Evolutionary conservation across 2,329 filamentous ascomycete species (phyloP), one percentile per base, ranked within the genome.

Genomic region (Botrytis fabae): DNA sequence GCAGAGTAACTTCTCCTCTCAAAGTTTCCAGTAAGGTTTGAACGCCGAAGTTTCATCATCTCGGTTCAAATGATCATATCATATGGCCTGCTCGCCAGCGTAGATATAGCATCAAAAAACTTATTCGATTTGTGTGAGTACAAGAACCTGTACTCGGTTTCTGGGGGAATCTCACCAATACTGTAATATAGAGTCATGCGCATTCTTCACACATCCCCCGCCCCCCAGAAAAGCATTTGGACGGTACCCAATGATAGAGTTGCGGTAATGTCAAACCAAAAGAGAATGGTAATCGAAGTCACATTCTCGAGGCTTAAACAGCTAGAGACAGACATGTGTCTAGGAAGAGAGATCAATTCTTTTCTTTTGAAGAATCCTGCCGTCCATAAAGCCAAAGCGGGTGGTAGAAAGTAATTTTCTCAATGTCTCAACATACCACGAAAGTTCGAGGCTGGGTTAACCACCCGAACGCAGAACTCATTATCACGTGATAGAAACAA

Each of bases 41-140:
- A 32, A 32, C 18, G 2, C n/a, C 28, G 7, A 28, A 57, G 28
- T 57, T 32, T 18, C 51, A 28, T n/a, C 48, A n/a, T n/a, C n/a
- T 12, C 51, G 25, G n/a, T 28, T 57, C n/a, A 28, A 9, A 28
- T 18, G n/a, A 57, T 3, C 2, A 32, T 28, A 9, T 28, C 7
- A 2, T 18, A 18, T 28, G 51, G n/a, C 51, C n/a, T 18, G 2
- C 51, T 12, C 18, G 16, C 51, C 51, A 32, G n/a, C n/a, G 2
- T n/a, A 18, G 51, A 57, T 1, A 28, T 8, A 2, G 9, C 3
- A 28, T 5, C 16, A 4, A 8, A 4, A 8, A 18, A 1, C n/a
- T 9, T 18, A 18, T 18, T 28, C 14, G 0, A 28, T 2, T 4
- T 2, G 18, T 28, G 1, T 57, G n/a, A 57, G 14, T 57, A 32